Evolutionary conservation across 305 asterid species (phyloP).

Genomic region (Fraxinus latifolia): DNA sequence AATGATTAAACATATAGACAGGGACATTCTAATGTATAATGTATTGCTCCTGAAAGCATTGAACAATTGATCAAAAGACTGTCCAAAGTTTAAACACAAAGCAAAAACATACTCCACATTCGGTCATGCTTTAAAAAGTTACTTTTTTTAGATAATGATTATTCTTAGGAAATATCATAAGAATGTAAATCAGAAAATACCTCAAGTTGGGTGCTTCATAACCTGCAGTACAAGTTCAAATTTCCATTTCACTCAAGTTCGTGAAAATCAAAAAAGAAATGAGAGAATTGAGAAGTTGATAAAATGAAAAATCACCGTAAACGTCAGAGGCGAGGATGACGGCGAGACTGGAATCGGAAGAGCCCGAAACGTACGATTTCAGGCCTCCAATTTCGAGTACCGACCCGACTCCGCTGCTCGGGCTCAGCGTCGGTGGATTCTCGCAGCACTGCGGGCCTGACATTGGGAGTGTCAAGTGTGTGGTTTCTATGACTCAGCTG

Average conservation of each 20-base stretch:
- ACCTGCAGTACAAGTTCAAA: conserved; percentile 39
- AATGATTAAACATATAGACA: background rate
- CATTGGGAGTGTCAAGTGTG: conserved; percentile 20
- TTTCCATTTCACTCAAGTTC: background rate
- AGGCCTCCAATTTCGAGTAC: conserved; percentile 44
- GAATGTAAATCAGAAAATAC: conserved; percentile 25
- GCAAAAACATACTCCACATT: background rate
- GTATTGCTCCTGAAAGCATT: background rate
- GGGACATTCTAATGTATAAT: background rate
- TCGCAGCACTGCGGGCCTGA: conserved; percentile 55
- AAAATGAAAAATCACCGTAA: conserved; percentile 30
- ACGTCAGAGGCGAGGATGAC: conserved; percentile 49
- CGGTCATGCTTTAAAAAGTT: background rate
- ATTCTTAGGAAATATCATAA: background rate
- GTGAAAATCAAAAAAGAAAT: background rate
- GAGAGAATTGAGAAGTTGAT: background rate
- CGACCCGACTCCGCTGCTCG: conserved; percentile 41
- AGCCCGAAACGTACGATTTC: conserved; percentile 43
- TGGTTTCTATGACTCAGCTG: background rate
- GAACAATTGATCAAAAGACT: background rate
- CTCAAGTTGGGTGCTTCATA: conserved; percentile 65
- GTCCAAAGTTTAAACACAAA: background rate
- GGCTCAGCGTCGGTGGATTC: conserved; percentile 49
- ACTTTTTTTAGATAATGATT: background rate
- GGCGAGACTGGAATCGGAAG: conserved; percentile 43